Base-by-base conservation (phyloP, 2,329 filamentous ascomycete genomes). In the Coniella vitis region DNA sequence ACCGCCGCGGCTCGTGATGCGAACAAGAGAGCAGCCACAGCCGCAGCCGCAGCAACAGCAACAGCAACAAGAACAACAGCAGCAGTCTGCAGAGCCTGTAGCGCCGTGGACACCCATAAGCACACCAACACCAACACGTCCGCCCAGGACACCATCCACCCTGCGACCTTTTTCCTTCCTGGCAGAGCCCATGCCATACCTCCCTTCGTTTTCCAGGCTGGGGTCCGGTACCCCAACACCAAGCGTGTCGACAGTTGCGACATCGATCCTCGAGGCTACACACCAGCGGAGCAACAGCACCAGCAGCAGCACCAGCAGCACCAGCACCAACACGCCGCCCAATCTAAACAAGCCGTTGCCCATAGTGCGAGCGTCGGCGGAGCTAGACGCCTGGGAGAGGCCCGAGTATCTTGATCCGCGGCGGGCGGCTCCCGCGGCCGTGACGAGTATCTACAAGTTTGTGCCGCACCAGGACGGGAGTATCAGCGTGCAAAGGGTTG, bases 381-480 rank as follows among this genome's bases (percentile, higher is more conserved):
- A 29, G 25, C 25, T 29, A 29, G 38, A 38, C 35, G 14, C 25
- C 31, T 21, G 34, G 20, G 19, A 31, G 10, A 36, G 4, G 9
- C 12, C 19, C 14, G 35, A 29, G 9, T 10, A 17, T n/a, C n/a
- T 20, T 5, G 25, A 29, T 29, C 25, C 25, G 25, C 5, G 25
- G 25, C 25, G 25, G 4, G 8, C 41, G 10, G 25, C 34, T 21
- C 32, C 43, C 16, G 13, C 34, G 7, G 43, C 50, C 35, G 48
- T 45, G 40, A 22, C 35, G 25, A 54, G 53, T 37, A 40, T 56
- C 0, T 56, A 55, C 16, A 46, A 56, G 31, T 54, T 56, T 7
- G 46, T 52, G 17, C 48, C 55, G 14, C 45, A 56, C 34, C 46
- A 54, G 41, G 55, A 56, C 31, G 53, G 55, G 7, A 48, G 50